phyloP scores from a whole-genome alignment of 306 rosid species.

The Gillenia trifoliata region DNA sequence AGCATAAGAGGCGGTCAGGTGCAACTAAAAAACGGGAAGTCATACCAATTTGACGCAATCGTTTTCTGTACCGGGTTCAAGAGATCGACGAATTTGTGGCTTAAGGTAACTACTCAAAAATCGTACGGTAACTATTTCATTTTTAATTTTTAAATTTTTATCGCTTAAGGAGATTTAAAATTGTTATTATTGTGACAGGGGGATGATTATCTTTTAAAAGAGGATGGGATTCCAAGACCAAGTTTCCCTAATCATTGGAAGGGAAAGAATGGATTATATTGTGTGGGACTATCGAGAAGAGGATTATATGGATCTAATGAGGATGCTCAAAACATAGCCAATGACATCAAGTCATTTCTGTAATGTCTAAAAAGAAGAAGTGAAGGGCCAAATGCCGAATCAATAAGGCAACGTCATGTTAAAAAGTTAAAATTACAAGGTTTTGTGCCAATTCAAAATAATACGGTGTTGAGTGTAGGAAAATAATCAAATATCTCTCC shows the following conservation, averaged over 20 bases:
- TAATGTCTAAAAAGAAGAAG: background rate
- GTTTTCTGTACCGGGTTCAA: conserved; percentile 74
- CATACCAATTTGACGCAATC: conserved; percentile 47
- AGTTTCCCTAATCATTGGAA: conserved; percentile 61
- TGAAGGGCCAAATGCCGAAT: background rate
- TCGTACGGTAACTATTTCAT: no score
- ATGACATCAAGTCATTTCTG: conserved; percentile 28
- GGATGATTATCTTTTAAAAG: conserved; percentile 50
- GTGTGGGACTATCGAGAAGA: conserved; percentile 56
- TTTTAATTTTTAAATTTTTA: background rate
- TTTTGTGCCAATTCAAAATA: no score
- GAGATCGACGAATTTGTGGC: conserved; percentile 65
- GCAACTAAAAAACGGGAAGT: conserved; percentile 35
- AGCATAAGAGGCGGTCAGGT: conserved; percentile 37
- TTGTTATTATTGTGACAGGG: conserved; percentile 30
- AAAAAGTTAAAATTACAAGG: no score
- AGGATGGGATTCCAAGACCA: conserved; percentile 55
- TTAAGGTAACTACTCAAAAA: conserved; percentile 31
- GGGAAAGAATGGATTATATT: conserved; percentile 57
- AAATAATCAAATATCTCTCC: no score
- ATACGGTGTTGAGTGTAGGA: no score
- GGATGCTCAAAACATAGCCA: conserved; percentile 63
- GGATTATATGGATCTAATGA: conserved; percentile 49
- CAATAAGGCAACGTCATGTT: background rate
- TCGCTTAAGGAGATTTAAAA: background rate